phyloP scores from a whole-genome alignment of 305 asterid species.

The Fraxinus angustifolia region DNA sequence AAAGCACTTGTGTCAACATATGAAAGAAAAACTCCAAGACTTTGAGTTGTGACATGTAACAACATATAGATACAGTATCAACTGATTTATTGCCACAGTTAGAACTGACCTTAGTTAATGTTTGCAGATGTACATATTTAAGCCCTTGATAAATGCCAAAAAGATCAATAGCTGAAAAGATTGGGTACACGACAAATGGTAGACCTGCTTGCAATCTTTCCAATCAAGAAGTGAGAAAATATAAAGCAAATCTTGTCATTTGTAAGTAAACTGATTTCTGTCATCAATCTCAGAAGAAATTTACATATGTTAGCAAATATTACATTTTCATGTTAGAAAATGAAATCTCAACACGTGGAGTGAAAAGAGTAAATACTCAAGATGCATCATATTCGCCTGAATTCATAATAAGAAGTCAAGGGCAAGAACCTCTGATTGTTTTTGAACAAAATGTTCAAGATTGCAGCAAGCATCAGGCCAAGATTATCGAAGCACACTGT shows the following conservation, averaged over 20 bases:
- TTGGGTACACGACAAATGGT: conserved; percentile 73
- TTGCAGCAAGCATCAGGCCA: conserved; percentile 79
- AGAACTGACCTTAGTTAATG: conserved; percentile 78
- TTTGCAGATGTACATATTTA: conserved; percentile 89
- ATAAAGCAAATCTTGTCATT: conserved; percentile 9
- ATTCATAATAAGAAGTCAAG: conserved; percentile 1
- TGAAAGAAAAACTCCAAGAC: neutral
- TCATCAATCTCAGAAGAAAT: conserved; percentile 4
- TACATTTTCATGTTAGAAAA: neutral
- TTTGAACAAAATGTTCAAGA: conserved; percentile 55
- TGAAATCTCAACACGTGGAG: neutral
- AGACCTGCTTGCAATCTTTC: conserved; percentile 69
- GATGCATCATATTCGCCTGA: neutral
- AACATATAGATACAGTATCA: conserved; percentile 1
- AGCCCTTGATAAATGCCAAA: conserved; percentile 84
- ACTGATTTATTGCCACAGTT: neutral
- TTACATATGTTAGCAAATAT: neutral
- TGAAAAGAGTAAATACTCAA: neutral
- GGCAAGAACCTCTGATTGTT: conserved; percentile 63
- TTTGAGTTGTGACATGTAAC: neutral
- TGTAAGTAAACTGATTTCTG: neutral
- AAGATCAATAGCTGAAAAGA: conserved; percentile 79
- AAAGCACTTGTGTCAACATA: neutral
- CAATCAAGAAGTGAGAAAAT: conserved; percentile 6
- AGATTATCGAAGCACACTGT: conserved; percentile 90